Evolutionary conservation across 2,329 filamentous ascomycete species (phyloP).

Genomic region (Lecanosticta acicola): DNA sequence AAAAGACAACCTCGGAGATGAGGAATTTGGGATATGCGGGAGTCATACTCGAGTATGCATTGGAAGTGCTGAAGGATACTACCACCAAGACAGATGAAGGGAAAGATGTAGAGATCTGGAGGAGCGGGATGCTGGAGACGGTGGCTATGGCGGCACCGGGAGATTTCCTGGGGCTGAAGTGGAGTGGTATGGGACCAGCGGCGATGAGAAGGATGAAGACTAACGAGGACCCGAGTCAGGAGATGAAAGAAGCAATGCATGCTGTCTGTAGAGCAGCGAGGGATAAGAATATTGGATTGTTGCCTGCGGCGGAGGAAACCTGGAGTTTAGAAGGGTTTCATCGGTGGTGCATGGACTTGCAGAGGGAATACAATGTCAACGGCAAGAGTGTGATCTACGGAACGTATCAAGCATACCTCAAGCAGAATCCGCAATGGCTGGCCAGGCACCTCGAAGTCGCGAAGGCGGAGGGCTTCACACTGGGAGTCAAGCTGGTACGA

Average conservation of each 20-base stretch:
- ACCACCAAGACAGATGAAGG: conserved; percentile 52
- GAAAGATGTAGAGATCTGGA: conserved; percentile 65
- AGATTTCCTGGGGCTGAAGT: conserved; percentile 56
- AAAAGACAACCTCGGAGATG: conserved; percentile 57
- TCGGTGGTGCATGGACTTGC: conserved; percentile 35
- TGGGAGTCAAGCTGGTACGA: conserved; percentile 54
- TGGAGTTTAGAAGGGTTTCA: conserved; percentile 74
- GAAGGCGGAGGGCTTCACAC: conserved; percentile 44
- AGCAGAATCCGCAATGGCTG: conserved; percentile 41
- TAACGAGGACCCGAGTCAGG: conserved; percentile 56
- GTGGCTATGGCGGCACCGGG: conserved; percentile 51
- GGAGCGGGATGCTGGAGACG: conserved; percentile 66
- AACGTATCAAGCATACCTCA: conserved; percentile 55
- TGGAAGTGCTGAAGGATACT: conserved; percentile 60
- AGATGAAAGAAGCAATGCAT: conserved; percentile 65
- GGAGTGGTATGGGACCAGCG: conserved; percentile 74
- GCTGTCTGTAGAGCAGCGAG: conserved; percentile 68
- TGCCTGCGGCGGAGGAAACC: conserved; percentile 84
- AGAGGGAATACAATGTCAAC: conserved; percentile 32
- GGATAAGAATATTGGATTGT: conserved; percentile 62
- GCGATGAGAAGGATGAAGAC: conserved; percentile 62
- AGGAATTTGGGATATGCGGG: conserved; percentile 74
- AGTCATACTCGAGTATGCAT: conserved; percentile 78
- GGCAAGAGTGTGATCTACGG: conserved; percentile 66
- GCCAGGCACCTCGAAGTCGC: conserved; percentile 44